Evolutionary conservation across 345 rosid species (phyloP).

Genomic region (Cardamine chenopodiifolia): DNA sequence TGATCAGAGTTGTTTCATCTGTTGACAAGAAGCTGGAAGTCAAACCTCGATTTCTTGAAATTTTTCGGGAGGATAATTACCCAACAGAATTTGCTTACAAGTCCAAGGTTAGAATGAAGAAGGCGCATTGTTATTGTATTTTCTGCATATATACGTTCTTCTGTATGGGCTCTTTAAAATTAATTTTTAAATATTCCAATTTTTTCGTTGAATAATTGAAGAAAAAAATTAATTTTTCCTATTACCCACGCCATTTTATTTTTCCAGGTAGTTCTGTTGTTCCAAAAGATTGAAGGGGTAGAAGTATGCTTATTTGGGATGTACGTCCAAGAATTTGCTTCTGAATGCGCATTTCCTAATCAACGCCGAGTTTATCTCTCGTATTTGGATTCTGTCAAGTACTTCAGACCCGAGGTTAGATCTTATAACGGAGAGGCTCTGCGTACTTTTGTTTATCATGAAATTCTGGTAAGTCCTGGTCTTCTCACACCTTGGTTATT

Average conservation of each 20-base stretch:
- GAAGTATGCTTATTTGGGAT: conserved; percentile 98
- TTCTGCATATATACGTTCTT: conserved; percentile 8
- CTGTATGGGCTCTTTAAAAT: neutral
- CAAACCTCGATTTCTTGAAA: conserved; percentile 92
- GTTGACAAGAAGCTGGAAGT: conserved; percentile 99
- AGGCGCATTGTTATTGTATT: neutral
- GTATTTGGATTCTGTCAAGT: conserved; percentile 96
- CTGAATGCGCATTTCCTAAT: conserved; percentile 89
- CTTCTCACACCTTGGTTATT: conserved; percentile 23
- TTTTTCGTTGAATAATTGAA: neutral
- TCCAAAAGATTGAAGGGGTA: conserved; percentile 99
- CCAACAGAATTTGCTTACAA: conserved; percentile 93
- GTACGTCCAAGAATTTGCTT: conserved; percentile 99
- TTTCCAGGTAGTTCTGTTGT: conserved; percentile 85
- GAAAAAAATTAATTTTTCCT: neutral
- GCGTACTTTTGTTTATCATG: conserved; percentile 97
- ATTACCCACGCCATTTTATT: conserved; percentile 23
- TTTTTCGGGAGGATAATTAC: conserved; percentile 90
- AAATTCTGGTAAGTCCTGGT: conserved; percentile 69
- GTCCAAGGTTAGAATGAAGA: conserved; percentile 69
- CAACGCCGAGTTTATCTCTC: conserved; percentile 99
- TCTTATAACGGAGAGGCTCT: conserved; percentile 95
- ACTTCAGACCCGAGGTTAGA: conserved; percentile 95
- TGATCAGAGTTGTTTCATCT: conserved; percentile 96
- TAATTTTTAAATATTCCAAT: neutral